phyloP scores from a whole-genome alignment of 2,329 filamentous ascomycete genomes.

The Raffaelea arxii region DNA sequence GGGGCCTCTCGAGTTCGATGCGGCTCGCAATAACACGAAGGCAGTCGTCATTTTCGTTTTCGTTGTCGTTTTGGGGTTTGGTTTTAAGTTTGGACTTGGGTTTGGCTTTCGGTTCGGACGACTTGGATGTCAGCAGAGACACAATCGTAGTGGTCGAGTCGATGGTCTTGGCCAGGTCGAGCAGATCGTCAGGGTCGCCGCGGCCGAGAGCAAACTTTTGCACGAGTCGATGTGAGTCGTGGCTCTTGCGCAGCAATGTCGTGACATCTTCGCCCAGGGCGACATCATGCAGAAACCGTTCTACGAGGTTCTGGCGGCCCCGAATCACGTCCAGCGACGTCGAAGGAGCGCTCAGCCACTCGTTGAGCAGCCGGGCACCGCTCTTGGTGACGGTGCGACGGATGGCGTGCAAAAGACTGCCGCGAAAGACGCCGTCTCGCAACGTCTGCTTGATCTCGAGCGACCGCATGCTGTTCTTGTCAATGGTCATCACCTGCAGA shows the following conservation, averaged over 20 bases:
- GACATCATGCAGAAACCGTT: constrained; percentile 57
- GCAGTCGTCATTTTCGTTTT: constrained; percentile 18
- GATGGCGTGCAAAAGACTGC: constrained; percentile 83
- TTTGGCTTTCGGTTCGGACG: too few species aligned
- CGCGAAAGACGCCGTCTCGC: constrained; percentile 66
- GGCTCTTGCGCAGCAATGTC: constrained; percentile 59
- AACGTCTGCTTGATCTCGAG: constrained; percentile 85
- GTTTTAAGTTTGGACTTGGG: too few species aligned
- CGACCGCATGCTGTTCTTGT: constrained; percentile 82
- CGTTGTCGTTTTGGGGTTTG: background rate
- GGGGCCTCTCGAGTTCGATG: constrained; percentile 57
- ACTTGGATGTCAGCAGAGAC: constrained; percentile 27
- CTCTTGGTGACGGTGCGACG: constrained; percentile 86
- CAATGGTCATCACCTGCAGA: constrained; percentile 77
- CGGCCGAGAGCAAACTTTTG: constrained; percentile 90
- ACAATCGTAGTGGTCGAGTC: constrained; percentile 60
- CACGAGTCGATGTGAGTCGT: constrained; percentile 80
- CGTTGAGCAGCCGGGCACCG: constrained; percentile 71
- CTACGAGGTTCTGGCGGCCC: constrained; percentile 70
- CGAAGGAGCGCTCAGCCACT: constrained; percentile 82
- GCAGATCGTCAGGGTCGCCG: constrained; percentile 84
- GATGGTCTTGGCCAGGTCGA: constrained; percentile 76
- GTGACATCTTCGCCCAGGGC: constrained; percentile 62
- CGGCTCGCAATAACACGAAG: constrained; percentile 39
- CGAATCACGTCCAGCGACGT: constrained; percentile 76